Evolutionary conservation across 2,329 filamentous ascomycete species (phyloP).

Genomic region (Fusarium sp.): DNA sequence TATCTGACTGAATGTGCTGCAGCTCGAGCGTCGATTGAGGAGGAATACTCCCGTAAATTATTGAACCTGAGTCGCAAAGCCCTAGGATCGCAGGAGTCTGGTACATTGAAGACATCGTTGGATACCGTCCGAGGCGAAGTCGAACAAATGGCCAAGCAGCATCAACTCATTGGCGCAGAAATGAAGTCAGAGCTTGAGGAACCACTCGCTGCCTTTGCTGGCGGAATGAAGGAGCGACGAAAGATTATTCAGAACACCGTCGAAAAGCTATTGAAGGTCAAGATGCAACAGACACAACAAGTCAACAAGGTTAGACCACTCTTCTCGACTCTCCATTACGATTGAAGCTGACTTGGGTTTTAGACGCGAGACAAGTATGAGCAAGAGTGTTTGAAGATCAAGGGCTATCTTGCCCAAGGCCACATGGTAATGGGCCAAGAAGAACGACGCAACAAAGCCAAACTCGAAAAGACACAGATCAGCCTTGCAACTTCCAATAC

Average conservation of each 20-base stretch:
- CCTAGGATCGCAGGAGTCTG: conserved; percentile 85
- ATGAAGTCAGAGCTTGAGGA: conserved; percentile 98
- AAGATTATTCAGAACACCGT: conserved; percentile 96
- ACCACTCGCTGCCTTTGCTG: conserved; percentile 87
- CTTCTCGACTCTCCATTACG: neutral
- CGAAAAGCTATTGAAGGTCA: conserved; percentile 91
- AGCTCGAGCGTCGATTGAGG: conserved; percentile 93
- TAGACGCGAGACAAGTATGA: conserved; percentile 93
- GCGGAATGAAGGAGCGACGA: conserved; percentile 92
- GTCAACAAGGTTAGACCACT: conserved; percentile 81
- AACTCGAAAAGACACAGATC: conserved; percentile 98
- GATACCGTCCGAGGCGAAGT: conserved; percentile 89
- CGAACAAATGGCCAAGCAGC: conserved; percentile 92
- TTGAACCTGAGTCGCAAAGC: conserved; percentile 86
- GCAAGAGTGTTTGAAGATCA: conserved; percentile 97
- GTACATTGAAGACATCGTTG: conserved; percentile 82
- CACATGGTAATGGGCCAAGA: conserved; percentile 99
- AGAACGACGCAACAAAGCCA: conserved; percentile 98
- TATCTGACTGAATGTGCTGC: neutral
- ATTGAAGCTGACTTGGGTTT: neutral
- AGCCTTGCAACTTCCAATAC: conserved; percentile 89
- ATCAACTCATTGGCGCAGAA: conserved; percentile 86
- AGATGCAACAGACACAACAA: conserved; percentile 86
- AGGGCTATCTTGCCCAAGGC: conserved; percentile 96
- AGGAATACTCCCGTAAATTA: conserved; percentile 93